phyloP scores from a whole-genome alignment of 768 basidiomycete species.

The Cantharellus anzutake region DNA sequence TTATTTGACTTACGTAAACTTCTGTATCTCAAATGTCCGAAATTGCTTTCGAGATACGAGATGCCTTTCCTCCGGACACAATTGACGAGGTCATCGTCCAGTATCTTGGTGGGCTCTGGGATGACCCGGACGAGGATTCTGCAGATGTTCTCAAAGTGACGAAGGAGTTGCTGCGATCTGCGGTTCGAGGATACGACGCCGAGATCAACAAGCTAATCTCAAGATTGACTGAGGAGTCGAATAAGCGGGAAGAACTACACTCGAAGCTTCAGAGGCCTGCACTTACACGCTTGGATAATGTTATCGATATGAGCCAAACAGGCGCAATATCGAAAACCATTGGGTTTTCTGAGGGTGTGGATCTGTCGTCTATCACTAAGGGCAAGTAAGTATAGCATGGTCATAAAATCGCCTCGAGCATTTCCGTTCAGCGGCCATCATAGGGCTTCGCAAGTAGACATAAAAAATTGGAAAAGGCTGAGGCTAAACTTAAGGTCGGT shows the following conservation, averaged over 20 bases:
- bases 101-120: slow-evolving; percentile 72
- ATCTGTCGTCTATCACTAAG: slow-evolving; percentile 84
- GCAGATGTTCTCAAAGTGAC: slow-evolving; percentile 70
- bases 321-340: slow-evolving; percentile 61
- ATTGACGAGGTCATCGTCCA: slow-evolving; percentile 75
- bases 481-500: slow-evolving; percentile 74
- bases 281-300: slow-evolving; percentile 39
- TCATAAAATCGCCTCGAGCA: background rate
- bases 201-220: slow-evolving; percentile 48
- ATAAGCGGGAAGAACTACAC: slow-evolving; percentile 2
- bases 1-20: background rate
- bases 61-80: slow-evolving; percentile 9
- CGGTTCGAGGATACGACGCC: slow-evolving; percentile 36
- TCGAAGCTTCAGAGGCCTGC: background rate
- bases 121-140: slow-evolving; percentile 65
- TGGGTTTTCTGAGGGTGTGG: slow-evolving; percentile 63
- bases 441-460: slow-evolving; percentile 79
- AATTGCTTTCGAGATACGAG: slow-evolving; percentile 7
- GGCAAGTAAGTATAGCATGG: slow-evolving; percentile 43
- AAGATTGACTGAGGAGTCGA: slow-evolving; percentile 23
- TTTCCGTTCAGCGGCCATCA: background rate
- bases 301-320: slow-evolving; percentile 74
- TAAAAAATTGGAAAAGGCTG: slow-evolving; percentile 95
- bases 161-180: slow-evolving; percentile 52
- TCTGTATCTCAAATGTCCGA: background rate